Base-by-base conservation (phyloP, 371 early-diverging fungal genomes). In the Mucor indicus region DNA sequence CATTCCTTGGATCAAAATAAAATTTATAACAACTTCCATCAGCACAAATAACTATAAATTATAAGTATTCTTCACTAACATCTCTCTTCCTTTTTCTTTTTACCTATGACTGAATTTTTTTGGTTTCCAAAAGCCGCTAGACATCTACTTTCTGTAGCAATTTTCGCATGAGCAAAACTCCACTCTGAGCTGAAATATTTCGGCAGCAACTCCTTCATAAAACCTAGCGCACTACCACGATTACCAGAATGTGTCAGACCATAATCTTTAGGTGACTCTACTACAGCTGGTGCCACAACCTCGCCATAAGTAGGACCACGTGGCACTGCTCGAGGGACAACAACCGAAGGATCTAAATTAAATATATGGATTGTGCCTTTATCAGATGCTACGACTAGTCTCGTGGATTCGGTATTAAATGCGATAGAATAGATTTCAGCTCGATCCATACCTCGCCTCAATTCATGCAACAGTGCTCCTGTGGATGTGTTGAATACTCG, bases 101-200 rank as follows among this genome's bases (percentile, higher is more conserved):
- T 72, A 80, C 86, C 87, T 46, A 88, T 75, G 33, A 91, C 70
- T 25, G 84, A 81, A 58, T 89, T 81, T 53, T 80, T 81, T 57
- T 77, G 78, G 33, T 75, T 75, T 16, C 83, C 88, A 76, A 95
- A 94, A 9, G 86, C 90, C 42, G 85, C 86, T 7, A 91, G 77
- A 55, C 88, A 92, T 47, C 85, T 80, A 45, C 80, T 80, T 50
- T 92, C 92, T 4, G 80, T 80, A 13, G 86, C 81, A 12, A 95
- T 75, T 41, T 85, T 79, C 44, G 86, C 92, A 53, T 92, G 86
- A 3, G 94, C 93, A 79, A 94, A 96, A 8, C 88, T 86, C 93
- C 95, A 93, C 52, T 92, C 92, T 13, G 90, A 90, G n/a, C 90
- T 87, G 72, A 96, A 94, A 61, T 96, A 95, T 59, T 92, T 92